These are phyloP conservation scores for Phialophora verrucosa DNA, from an alignment of 2,329 filamentous ascomycete genomes.

Conservation along the genomic window DNA sequence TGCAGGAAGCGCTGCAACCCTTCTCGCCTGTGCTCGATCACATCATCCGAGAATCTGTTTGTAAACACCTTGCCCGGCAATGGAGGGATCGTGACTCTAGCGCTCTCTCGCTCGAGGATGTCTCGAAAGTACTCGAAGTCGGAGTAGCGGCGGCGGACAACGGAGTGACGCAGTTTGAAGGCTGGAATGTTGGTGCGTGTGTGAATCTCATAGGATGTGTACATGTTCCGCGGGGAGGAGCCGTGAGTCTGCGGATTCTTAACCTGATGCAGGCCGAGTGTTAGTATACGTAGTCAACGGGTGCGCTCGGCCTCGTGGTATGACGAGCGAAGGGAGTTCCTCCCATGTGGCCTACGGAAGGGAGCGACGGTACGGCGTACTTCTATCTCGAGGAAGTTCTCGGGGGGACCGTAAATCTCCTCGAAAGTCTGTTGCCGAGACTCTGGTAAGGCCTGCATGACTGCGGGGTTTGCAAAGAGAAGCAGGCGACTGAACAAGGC, in stretches of 20 bases:
- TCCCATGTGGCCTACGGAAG: not conserved
- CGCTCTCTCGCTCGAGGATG: conserved; percentile 92
- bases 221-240: conserved; percentile 85
- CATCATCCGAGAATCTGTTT: conserved; percentile 96
- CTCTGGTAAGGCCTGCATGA: conserved; percentile 68
- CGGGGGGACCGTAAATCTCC: conserved; percentile 96
- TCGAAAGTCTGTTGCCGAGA: conserved; percentile 92
- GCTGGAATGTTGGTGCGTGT: conserved; percentile 98
- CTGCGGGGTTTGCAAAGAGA: conserved; percentile 49
- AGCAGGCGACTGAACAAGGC: conserved; percentile 15
- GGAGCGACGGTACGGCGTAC: conserved; percentile 2
- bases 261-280: conserved; percentile 62
- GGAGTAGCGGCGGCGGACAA: conserved; percentile 90
- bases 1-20: conserved; percentile 94
- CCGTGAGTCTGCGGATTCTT: conserved; percentile 93
- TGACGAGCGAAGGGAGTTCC: not conserved
- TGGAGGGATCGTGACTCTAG: conserved; percentile 87
- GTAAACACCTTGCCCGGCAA: conserved; percentile 97
- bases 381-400: conserved; percentile 99
- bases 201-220: conserved; percentile 98
- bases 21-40: conserved; percentile 91
- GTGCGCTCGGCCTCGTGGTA: not conserved
- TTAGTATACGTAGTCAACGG: not conserved
- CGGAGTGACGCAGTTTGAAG: conserved; percentile 90
- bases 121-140: conserved; percentile 99